Evolutionary conservation across 768 basidiomycete species (phyloP).

Genomic region (Baorangia bicolor): DNA sequence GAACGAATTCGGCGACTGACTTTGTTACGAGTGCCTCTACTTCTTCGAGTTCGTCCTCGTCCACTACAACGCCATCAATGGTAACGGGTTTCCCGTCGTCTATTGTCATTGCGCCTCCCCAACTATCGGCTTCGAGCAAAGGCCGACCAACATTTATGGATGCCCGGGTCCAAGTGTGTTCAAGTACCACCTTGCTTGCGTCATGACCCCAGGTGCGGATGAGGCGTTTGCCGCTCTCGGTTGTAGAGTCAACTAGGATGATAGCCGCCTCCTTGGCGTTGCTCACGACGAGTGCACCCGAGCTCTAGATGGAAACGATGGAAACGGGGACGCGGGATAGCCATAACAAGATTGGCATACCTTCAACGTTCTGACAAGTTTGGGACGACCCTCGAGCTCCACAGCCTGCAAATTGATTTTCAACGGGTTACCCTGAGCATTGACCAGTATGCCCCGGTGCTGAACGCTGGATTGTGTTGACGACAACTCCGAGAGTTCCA

Average conservation of each 20-base stretch:
- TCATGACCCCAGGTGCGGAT: slow-evolving; percentile 60
- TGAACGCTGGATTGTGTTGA: slow-evolving; percentile 14
- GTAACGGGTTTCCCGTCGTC: slow-evolving; percentile 35
- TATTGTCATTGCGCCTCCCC: slow-evolving; percentile 44
- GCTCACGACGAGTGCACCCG: slow-evolving; percentile 53
- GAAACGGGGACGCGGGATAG: neutral
- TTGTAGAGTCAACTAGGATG: slow-evolving; percentile 56
- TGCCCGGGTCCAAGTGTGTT: slow-evolving; percentile 51
- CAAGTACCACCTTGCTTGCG: slow-evolving; percentile 46
- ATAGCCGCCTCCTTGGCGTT: slow-evolving; percentile 53
- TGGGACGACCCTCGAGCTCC: slow-evolving; percentile 48
- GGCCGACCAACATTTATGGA: slow-evolving; percentile 44
- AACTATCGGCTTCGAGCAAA: slow-evolving; percentile 48
- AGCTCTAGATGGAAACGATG: slow-evolving; percentile 39
- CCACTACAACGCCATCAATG: slow-evolving; percentile 34
- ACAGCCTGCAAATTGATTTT: slow-evolving; percentile 59
- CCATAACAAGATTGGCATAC: slow-evolving; percentile 31
- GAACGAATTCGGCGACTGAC: slow-evolving; percentile 37
- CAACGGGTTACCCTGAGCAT: slow-evolving; percentile 42
- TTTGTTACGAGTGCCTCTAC: slow-evolving; percentile 40
- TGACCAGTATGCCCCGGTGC: slow-evolving; percentile 36
- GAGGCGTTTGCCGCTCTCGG: slow-evolving; percentile 52
- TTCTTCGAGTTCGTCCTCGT: slow-evolving; percentile 38
- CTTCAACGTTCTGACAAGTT: slow-evolving; percentile 49
- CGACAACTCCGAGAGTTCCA: slow-evolving; percentile 23